Base-by-base conservation (phyloP, 108 stramenopile genomes). In the Stephanodiscus triporus region DNA sequence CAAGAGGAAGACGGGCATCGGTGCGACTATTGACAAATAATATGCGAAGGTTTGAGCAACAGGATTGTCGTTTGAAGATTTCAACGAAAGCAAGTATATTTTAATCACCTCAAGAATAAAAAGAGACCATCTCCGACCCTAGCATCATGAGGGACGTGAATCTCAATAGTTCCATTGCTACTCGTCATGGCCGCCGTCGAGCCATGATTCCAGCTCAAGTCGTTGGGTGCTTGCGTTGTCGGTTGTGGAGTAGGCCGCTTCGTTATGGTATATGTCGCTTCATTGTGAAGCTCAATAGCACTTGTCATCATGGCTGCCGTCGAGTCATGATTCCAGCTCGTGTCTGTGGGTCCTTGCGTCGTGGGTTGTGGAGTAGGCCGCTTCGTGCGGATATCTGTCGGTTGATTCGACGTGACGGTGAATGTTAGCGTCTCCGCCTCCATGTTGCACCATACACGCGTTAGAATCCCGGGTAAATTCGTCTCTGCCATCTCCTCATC, bases 271-370 rank as follows among this genome's bases (percentile, higher is more conserved):
- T 40, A 9, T 11, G 40, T 9, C 10, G 9, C 40, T 11, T 40
- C 7, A 40, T 40, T 40, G 47, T 57, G 48, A 49, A 80, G 56
- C 20, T 65, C 73, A 14, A 80, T 69, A 8, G 61, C 64, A 42
- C 38, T 54, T 10, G 17, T 34, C 0, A 72, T 20, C 16, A 73
- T 49, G 13, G 75, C 73, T 23, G 80, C 34, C 47, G 63, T 66
- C 53, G 73, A 20, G 17, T 73, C 80, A 45, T 75, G 73, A 23
- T 75, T 65, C 80, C 73, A 81, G 32, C 53, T 66, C 23, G 14
- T 26, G 27, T 36, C 36, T 40, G 40, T 40, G 40, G 40, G 40
- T 11, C 7, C 40, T 9, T 40, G 1, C 11, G 1, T 40, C 40
- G 40, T 9, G 7, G 40, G 40, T 40, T 40, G 40, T 11, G 40